Base-by-base conservation (phyloP, 108 stramenopile genomes). In the Fistulifera pelliculosa region DNA sequence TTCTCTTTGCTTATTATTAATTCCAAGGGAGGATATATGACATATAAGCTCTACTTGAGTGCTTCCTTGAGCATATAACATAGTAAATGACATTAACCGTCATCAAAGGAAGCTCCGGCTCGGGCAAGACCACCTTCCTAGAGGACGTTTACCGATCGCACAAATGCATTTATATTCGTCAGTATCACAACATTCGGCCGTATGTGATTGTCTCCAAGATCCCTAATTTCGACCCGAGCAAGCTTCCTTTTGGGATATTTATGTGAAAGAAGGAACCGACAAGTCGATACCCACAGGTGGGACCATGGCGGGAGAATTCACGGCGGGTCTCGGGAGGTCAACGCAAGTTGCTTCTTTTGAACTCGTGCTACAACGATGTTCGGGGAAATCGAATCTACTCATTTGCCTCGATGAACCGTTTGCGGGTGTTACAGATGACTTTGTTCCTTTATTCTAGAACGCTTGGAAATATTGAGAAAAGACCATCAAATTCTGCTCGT, bases 161-260 rank as follows among this genome's bases (percentile, higher is more conserved):
- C 62, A 79, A 76, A 58, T 83, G 81, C 63, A 76, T 64, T 47
- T 83, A 83, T 66, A 79, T 83, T 41, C 71, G 76, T 8, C 81
- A 83, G 52, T 79, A 83, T 38, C 81, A 83, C 56, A 74, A 70
- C 57, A 45, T 83, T 14, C 75, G 81, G 13, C 81, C 77, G 1
- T 83, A 70, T 54, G 66, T 83, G 18, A 41, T 47, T 0, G 81
- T 83, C 47, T 55, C 53, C 1, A 57, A 65, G 0, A 83, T 83
- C 26, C 81, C 81, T 11, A 65, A 74, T 57, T 83, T 83, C 61
- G 77, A 76, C 24, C 77, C 77, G 10, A 68, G 69, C 28, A 35
- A 52, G 18, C 65, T 83, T 13, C 81, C 81, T 7, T 83, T 73
- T 83, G 81, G 81, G 68, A 73, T 15, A 73, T 70, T 27, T 83